Percentiles rank a stretch among this genome's conserved stretches.
phyloP scores from a whole-genome alignment of 345 rosid genomes.

The Populus deltoides region DNA sequence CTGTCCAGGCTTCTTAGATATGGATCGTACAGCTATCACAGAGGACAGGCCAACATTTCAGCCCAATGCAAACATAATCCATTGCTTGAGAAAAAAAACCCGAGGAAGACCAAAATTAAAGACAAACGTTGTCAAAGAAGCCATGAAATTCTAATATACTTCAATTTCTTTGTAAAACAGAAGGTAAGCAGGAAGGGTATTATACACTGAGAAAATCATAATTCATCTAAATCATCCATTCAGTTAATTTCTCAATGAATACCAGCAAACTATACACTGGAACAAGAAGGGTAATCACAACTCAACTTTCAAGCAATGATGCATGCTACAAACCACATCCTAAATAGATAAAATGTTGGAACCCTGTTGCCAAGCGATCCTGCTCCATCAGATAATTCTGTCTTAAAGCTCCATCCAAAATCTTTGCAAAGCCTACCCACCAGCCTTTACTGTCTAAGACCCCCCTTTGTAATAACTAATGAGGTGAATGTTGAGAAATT shows the following conservation, averaged over 20 bases:
- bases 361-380: neutral
- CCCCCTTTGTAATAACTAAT: neutral
- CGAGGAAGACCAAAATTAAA: neutral
- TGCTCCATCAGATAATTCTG: neutral
- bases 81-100: neutral
- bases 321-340: slow-evolving; percentile 5
- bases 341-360: slow-evolving; percentile 3
- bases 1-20: neutral
- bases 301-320: neutral
- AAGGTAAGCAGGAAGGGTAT: neutral
- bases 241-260: neutral
- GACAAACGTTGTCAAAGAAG: neutral
- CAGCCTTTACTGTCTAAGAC: neutral
- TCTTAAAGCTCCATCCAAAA: neutral
- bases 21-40: neutral
- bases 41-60: neutral
- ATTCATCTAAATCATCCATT: neutral
- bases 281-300: neutral
- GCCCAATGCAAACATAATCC: neutral
- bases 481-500: neutral
- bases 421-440: neutral
- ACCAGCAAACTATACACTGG: neutral
- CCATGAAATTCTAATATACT: neutral
- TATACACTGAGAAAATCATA: slow-evolving; percentile 1
- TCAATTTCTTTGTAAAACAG: neutral